phyloP scores from a whole-genome alignment of 2,329 filamentous ascomycete genomes.

The Alternaria tenuissima region DNA sequence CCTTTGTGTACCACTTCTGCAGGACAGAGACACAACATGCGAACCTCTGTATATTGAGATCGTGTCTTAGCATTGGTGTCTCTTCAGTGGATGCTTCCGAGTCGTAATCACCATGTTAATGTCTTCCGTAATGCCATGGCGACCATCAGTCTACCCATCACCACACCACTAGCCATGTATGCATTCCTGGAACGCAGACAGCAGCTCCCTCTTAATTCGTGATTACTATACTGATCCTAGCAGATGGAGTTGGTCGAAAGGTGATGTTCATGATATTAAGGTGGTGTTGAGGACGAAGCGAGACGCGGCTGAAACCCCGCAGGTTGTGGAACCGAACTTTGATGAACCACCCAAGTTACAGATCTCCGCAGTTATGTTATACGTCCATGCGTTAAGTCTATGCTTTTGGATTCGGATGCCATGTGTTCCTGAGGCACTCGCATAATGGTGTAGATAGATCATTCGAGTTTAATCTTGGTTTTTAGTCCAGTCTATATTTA shows the following conservation, averaged over 20 bases:
- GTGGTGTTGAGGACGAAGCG: slow-evolving; percentile 17
- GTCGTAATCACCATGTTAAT: not conserved
- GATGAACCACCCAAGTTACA: slow-evolving; percentile 18
- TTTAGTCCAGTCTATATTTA: not conserved
- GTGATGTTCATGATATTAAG: slow-evolving; percentile 12
- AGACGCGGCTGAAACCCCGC: slow-evolving; percentile 32
- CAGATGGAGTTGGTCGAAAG: not conserved
- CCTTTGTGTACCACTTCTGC: not conserved
- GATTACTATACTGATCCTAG: not conserved
- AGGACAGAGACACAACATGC: not conserved
- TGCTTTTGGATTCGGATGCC: slow-evolving; percentile 15
- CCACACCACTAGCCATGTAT: not conserved
- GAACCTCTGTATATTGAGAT: not conserved
- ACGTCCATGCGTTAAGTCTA: slow-evolving; percentile 23
- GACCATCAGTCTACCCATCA: not conserved
- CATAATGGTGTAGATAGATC: slow-evolving; percentile 8
- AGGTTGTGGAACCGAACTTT: slow-evolving; percentile 21
- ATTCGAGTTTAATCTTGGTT: not conserved
- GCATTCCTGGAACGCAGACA: not conserved
- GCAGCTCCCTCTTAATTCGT: not conserved
- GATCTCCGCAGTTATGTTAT: slow-evolving; percentile 11
- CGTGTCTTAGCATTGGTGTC: not conserved
- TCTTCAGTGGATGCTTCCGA: not conserved
- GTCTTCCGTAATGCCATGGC: not conserved
- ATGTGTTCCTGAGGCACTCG: slow-evolving; percentile 21